Evolutionary conservation across 805 yeast species (phyloP), one percentile per base, ranked within the genome.

Genomic region (Ogataea neopini): DNA sequence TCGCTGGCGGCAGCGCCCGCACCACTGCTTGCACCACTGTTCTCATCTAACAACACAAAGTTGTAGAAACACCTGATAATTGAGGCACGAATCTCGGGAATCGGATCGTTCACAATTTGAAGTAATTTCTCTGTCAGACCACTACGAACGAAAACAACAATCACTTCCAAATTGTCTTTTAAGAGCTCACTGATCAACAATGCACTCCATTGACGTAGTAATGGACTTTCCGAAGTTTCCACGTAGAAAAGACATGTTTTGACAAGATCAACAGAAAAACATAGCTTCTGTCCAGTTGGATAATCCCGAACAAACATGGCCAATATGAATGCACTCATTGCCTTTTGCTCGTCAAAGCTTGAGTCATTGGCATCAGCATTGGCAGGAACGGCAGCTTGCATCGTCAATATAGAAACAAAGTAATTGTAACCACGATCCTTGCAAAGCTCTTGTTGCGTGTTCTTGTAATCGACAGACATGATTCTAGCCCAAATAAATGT

Each of bases 401-500:
- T 19, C 47, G 84, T 83, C 38, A 94, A 70, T 61, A 92, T 88
- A 50, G 84, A 81, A 37, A 89, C 80, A 63, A 94, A 94, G 64
- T 94, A 92, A 58, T 83, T 81, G 66, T 83, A 91, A 0, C 97
- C 96, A 60, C 85, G 86, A 61, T 92, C 98, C 58, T 91, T 91
- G 53, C 94, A 79, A 25, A 94, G 75, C 61, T 94, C 99, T 52
- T 85, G 90, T 64, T 94, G 99, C 3, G 96, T 88, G 59, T 86
- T 85, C 54, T 81, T 79, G 63, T 86, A 85, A 66, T 92, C 98
- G 19, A 94, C 95, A 2, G 97, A 91, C 94, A 94, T 89, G 18
- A 94, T 89, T 55, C 98, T 76, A 0, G 98, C 96, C 99, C 99
- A 94, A 45, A 94, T 94, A 60, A 92, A 94, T 1, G 94, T 94